A percentile compares a stretch with the other conserved stretches of the same genome.
phyloP scores from a whole-genome alignment of 305 asterid species.

The Fraxinus floribunda region DNA sequence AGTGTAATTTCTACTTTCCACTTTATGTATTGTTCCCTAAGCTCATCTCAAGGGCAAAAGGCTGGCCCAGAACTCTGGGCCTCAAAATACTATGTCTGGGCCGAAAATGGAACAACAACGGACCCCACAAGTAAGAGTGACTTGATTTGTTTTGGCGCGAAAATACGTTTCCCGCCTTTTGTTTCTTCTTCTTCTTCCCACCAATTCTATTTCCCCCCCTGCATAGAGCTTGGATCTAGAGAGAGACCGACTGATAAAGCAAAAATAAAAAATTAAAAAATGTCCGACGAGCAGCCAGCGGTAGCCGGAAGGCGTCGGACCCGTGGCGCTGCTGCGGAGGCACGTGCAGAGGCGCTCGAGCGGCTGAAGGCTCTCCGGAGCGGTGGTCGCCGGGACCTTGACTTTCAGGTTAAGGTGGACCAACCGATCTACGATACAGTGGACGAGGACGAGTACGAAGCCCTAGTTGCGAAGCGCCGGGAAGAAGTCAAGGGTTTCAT shows the following conservation, averaged over 20 bases:
- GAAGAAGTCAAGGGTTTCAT: slow-evolving; percentile 71
- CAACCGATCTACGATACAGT: slow-evolving; percentile 78
- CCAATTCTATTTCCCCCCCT: neutral
- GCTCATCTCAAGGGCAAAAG: too few species aligned
- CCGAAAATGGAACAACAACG: too few species aligned
- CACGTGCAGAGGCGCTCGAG: slow-evolving; percentile 69
- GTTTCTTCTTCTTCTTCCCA: neutral
- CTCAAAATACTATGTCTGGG: too few species aligned
- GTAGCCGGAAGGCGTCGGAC: slow-evolving; percentile 58
- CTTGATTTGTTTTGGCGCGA: slow-evolving; percentile 48
- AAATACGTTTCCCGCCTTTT: slow-evolving; percentile 52
- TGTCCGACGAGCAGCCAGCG: slow-evolving; percentile 68
- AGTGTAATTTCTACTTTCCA: too few species aligned
- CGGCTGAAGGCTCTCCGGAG: slow-evolving; percentile 64
- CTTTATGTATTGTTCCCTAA: too few species aligned
- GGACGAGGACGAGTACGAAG: slow-evolving; percentile 80
- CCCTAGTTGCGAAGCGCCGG: slow-evolving; percentile 80
- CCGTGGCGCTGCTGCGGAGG: slow-evolving; percentile 48
- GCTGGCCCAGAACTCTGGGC: too few species aligned
- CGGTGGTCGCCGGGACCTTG: slow-evolving; percentile 64
- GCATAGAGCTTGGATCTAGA: neutral
- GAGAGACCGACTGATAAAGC: neutral
- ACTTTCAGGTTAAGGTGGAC: slow-evolving; percentile 70
- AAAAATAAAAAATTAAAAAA: slow-evolving; percentile 21
- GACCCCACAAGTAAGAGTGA: too few species aligned